phyloP scores from a whole-genome alignment of 768 basidiomycete genomes.

The Kwoniella dendrophila region DNA sequence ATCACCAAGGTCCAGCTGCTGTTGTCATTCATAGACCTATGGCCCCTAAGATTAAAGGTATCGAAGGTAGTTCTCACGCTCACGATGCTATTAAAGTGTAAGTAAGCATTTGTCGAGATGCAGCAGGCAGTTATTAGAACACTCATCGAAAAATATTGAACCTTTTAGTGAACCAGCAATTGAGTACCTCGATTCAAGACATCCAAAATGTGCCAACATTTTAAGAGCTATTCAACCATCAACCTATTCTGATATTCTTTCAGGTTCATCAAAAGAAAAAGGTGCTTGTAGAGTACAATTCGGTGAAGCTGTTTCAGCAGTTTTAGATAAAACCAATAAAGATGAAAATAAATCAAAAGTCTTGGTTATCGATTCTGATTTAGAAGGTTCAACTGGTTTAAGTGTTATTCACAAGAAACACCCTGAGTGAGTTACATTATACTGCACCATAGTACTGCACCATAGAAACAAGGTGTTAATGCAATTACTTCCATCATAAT shows the following conservation, averaged over 20 bases:
- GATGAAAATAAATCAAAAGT: constrained; percentile 78
- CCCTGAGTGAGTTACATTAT: constrained; percentile 70
- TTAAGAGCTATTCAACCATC: constrained; percentile 68
- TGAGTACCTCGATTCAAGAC: constrained; percentile 71
- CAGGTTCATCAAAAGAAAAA: constrained; percentile 72
- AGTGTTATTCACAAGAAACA: constrained; percentile 87
- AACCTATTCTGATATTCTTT: constrained; percentile 64
- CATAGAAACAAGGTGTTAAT: too few species aligned
- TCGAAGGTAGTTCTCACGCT: constrained; percentile 76
- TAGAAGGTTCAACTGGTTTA: constrained; percentile 86
- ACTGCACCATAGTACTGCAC: too few species aligned
- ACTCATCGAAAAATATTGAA: neutral
- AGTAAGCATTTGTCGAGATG: neutral
- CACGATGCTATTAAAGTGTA: constrained; percentile 62
- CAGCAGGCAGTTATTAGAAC: neutral
- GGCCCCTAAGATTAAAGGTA: constrained; percentile 71
- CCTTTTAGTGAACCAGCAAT: constrained; percentile 69
- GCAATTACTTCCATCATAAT: neutral
- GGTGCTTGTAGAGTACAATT: constrained; percentile 82
- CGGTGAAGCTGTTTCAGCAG: constrained; percentile 78
- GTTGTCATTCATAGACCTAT: constrained; percentile 72
- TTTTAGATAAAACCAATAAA: constrained; percentile 72
- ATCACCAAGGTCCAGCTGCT: constrained; percentile 74
- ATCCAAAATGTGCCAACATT: constrained; percentile 62
- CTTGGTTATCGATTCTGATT: constrained; percentile 83